Percentiles rank a stretch among this genome's conserved stretches.
Evolutionary conservation across 192 early-diverging fungal species (phyloP).

Genomic region (Geosiphon pyriformis): DNA sequence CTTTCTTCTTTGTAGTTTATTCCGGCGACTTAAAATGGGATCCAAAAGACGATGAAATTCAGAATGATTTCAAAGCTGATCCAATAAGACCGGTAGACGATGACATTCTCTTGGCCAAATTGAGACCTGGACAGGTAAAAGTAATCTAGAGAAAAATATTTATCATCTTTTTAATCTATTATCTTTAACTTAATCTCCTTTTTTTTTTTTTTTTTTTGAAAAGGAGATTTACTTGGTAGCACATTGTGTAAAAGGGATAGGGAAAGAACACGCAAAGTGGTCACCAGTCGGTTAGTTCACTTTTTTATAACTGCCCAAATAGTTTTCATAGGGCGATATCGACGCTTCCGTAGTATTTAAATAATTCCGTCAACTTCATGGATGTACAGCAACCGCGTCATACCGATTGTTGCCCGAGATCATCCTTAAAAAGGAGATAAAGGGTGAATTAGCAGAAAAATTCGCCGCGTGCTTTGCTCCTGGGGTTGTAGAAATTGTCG

Average conservation of each 20-base stretch:
- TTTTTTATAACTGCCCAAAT: conserved; percentile 21
- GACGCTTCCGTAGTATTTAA: neutral
- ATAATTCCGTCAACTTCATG: neutral
- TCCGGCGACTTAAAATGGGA: conserved; percentile 76
- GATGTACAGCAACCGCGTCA: conserved; percentile 70
- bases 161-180: neutral
- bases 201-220: neutral
- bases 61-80: conserved; percentile 55
- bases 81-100: conserved; percentile 77
- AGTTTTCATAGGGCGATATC: neutral
- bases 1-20: conserved; percentile 44
- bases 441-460: conserved; percentile 71
- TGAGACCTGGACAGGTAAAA: conserved; percentile 79
- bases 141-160: neutral
- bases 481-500: conserved; percentile 78
- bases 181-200: neutral
- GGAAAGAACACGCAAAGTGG: conserved; percentile 96
- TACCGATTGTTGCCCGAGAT: conserved; percentile 95
- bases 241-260: conserved; percentile 89
- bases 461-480: conserved; percentile 83
- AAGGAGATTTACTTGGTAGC: conserved; percentile 68
- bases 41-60: conserved; percentile 87
- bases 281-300: conserved; percentile 72
- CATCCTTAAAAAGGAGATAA: conserved; percentile 75
- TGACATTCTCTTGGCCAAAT: conserved; percentile 90